A percentile compares a stretch with the other conserved stretches of the same genome.
Evolutionary conservation across 2,329 filamentous ascomycete genomes (phyloP).

Genomic region (Biscogniauxia mediterranea): DNA sequence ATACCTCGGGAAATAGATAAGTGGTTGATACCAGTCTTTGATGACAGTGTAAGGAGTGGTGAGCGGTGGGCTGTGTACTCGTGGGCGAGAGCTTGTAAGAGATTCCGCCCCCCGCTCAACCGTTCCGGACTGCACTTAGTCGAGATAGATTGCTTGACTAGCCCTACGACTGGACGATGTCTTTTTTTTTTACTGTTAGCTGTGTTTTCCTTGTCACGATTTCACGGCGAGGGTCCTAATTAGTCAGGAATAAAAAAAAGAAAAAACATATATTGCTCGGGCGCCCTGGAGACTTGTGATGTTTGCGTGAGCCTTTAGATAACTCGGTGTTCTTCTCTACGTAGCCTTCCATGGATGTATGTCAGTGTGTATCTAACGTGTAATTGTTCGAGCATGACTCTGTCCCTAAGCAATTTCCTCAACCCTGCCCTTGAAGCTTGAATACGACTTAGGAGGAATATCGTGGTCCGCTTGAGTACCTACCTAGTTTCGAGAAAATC

Average conservation of each 20-base stretch:
- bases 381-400: too few relatives aligned
- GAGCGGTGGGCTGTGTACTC: constrained; percentile 7
- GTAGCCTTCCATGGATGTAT: too few relatives aligned
- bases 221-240: constrained; percentile 37
- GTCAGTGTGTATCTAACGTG: too few relatives aligned
- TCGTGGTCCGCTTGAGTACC: too few relatives aligned
- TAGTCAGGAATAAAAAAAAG: constrained; percentile 29
- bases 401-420: too few relatives aligned
- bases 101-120: constrained; percentile 4
- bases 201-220: constrained; percentile 33
- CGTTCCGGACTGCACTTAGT: constrained; percentile 8
- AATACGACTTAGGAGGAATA: too few relatives aligned
- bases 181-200: constrained; percentile 21
- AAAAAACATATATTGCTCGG: neutral
- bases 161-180: constrained; percentile 21
- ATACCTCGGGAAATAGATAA: constrained; percentile 31
- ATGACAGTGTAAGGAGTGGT: constrained; percentile 10
- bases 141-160: constrained; percentile 19
- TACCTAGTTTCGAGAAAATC: too few relatives aligned
- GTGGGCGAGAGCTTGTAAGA: constrained; percentile 23
- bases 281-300: neutral
- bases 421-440: too few relatives aligned
- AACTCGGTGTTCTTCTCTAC: too few relatives aligned
- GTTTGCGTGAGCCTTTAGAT: too few relatives aligned
- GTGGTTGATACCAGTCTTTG: constrained; percentile 19